These are phyloP conservation scores for Kondoa subrosea DNA, from an alignment of 768 basidiomycete species.

Conservation along the genomic window DNA sequence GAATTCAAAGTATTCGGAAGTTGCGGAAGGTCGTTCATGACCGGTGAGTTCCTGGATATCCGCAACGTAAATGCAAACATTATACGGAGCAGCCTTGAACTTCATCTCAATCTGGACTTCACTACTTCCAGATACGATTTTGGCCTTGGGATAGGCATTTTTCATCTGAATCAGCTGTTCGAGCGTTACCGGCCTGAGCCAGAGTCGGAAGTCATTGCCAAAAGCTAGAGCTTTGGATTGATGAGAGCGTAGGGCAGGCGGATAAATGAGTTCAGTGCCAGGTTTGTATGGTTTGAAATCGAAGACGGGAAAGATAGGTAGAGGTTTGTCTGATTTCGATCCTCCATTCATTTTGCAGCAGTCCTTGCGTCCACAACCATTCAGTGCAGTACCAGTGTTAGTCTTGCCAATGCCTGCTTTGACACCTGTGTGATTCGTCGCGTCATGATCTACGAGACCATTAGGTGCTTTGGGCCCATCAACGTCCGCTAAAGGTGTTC, in stretches of 20 bases:
- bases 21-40: slow-evolving; percentile 11
- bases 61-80: slow-evolving; percentile 24
- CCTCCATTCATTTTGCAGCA: slow-evolving; percentile 24
- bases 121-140: slow-evolving; percentile 24
- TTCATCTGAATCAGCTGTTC: slow-evolving; percentile 22
- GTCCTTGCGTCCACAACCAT: slow-evolving; percentile 25
- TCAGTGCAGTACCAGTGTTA: neutral
- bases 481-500: neutral
- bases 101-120: slow-evolving; percentile 27
- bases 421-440: neutral
- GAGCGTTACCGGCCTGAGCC: slow-evolving; percentile 26
- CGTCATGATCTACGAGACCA: neutral
- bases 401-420: slow-evolving; percentile 8
- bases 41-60: slow-evolving; percentile 19
- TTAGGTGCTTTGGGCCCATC: neutral
- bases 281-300: slow-evolving; percentile 27
- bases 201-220: slow-evolving; percentile 14
- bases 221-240: slow-evolving; percentile 16
- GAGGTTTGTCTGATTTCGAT: slow-evolving; percentile 7
- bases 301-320: slow-evolving; percentile 24
- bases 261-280: slow-evolving; percentile 25
- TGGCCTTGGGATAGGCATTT: slow-evolving; percentile 20
- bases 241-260: slow-evolving; percentile 22
- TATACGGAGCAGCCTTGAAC: slow-evolving; percentile 23
- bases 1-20: slow-evolving; percentile 11